These are phyloP conservation scores for Phoenix dactylifera DNA, from an alignment of 176 grass and related monocot genomes.

Conservation along the genomic window DNA sequence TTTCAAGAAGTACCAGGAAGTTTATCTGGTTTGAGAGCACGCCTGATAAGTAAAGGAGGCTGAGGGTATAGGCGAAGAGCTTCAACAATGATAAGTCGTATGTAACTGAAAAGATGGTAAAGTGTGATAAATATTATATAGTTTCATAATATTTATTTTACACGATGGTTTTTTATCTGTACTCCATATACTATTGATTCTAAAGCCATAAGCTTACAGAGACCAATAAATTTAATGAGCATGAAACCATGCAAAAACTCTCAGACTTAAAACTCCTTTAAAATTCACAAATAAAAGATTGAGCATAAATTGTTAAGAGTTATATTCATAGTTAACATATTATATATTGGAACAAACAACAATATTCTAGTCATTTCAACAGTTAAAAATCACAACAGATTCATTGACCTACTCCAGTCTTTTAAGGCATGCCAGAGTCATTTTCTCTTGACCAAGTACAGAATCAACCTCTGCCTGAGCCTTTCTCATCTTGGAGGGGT, in stretches of 20 bases:
- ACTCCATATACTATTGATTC: too few species aligned
- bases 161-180: too few species aligned
- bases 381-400: slow-evolving; percentile 10
- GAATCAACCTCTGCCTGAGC: slow-evolving; percentile 86
- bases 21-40: slow-evolving; percentile 73
- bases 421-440: slow-evolving; percentile 54
- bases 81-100: slow-evolving; percentile 83
- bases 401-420: slow-evolving; percentile 59
- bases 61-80: slow-evolving; percentile 89
- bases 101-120: slow-evolving; percentile 41
- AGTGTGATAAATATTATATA: neutral
- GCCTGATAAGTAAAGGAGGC: slow-evolving; percentile 87
- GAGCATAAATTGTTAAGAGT: too few species aligned
- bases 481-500: slow-evolving; percentile 87
- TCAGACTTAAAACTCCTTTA: too few species aligned
- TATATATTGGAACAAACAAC: neutral
- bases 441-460: slow-evolving; percentile 38
- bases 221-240: too few species aligned
- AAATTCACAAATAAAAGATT: too few species aligned
- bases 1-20: slow-evolving; percentile 47
- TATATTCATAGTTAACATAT: too few species aligned
- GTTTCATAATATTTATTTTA: too few species aligned
- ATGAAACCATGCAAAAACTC: too few species aligned
- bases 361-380: neutral
- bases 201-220: too few species aligned